Base-by-base conservation (phyloP, 257 asterid species). In the Salvia miltiorrhiza region DNA sequence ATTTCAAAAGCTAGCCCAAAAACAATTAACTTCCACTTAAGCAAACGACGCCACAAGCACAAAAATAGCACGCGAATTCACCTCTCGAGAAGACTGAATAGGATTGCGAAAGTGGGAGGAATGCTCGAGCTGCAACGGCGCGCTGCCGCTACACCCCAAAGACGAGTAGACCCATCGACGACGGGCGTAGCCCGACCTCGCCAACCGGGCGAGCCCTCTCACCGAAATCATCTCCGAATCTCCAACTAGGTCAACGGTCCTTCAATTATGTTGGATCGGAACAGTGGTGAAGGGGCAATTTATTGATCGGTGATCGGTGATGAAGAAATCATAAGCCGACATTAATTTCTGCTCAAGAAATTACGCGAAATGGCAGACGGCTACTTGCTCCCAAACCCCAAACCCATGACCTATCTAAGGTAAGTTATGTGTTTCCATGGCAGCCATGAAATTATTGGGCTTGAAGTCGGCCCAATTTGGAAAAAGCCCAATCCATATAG, bases 121-220 rank as follows among this genome's bases (percentile, higher is more conserved):
- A 28, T 82, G 76, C 68, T 76, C 77, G 17, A 82, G 72, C 26
- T 78, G 74, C 78, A 77, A 55, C 45, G 75, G 79, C 45, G 50
- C 67, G 55, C 47, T 64, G 53, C 7, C 59, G 50, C 39, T 28
- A 41, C 56, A 17, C 16, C 66, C 76, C 39, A 78, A 62, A 14
- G 75, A 60, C 19, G 83, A 28, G 61, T 65, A 77, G 19, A 54
- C 72, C 84, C 77, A 69, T 65, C 81, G 82, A 47, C 50, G 20
- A 63, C 86, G 75, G 63, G 76, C 57, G 76, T 69, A 82, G 63
- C 79, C 78, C 78, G 80, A 55, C 78, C 84, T 80, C 75, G 86
- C 69, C 41, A 79, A 19, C 69, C 88, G 85, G 76, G 83, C 28
- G 72, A 85, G 65, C 45, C 83, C 83, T 74, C 85, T 67, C 7